phyloP scores from a whole-genome alignment of 768 basidiomycete genomes.

The Boletus sp. region DNA sequence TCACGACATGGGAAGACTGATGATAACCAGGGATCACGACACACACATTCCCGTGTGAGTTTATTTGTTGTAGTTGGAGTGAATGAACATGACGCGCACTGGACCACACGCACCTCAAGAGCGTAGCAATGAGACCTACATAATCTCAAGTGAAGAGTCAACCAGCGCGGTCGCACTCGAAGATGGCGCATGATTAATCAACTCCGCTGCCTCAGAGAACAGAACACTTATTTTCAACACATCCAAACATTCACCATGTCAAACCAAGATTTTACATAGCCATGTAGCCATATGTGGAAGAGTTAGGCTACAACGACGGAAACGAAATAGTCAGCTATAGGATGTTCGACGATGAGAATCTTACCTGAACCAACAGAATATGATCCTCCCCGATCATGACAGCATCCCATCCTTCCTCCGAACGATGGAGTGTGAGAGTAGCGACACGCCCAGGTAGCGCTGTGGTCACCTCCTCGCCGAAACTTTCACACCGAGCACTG shows the following conservation, averaged over 20 bases:
- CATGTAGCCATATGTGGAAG: slow-evolving; percentile 24
- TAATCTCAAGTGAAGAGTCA: too few species aligned
- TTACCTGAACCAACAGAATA: slow-evolving; percentile 33
- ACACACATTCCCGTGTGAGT: not conserved
- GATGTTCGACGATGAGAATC: not conserved
- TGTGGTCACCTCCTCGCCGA: slow-evolving; percentile 25
- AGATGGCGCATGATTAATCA: not conserved
- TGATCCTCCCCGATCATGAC: slow-evolving; percentile 37
- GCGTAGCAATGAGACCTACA: not conserved
- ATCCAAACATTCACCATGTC: not conserved
- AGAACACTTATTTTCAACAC: not conserved
- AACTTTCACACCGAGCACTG: slow-evolving; percentile 12
- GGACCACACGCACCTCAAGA: not conserved
- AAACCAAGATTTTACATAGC: slow-evolving; percentile 20
- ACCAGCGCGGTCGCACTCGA: not conserved
- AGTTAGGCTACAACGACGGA: slow-evolving; percentile 6
- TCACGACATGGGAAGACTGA: not conserved
- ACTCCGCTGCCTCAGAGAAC: not conserved
- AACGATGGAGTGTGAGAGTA: slow-evolving; percentile 10
- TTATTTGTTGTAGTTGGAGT: too few species aligned
- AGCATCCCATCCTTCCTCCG: slow-evolving; percentile 25
- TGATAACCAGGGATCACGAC: too few species aligned
- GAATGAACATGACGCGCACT: not conserved
- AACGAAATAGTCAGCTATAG: not conserved
- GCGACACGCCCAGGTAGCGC: slow-evolving; percentile 28